A percentile compares a stretch with the other conserved stretches of the same genome.
Evolutionary conservation across 1,284 basidiomycete species (phyloP).

Genomic region (Grifola frondosa): DNA sequence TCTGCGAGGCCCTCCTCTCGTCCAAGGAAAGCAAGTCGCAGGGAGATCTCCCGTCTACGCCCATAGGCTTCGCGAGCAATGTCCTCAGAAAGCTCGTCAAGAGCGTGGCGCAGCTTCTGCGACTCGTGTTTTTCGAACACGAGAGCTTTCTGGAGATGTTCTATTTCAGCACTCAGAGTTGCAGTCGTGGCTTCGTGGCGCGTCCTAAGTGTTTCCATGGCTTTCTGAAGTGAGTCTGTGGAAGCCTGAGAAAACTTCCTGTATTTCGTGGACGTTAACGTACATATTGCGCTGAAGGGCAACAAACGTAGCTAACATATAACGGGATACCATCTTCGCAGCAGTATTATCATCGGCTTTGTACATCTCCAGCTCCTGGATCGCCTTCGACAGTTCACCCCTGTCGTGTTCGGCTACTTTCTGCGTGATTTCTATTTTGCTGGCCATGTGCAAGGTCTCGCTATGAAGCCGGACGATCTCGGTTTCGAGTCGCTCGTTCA

Average conservation of each 20-base stretch:
- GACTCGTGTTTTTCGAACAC: conserved; percentile 44
- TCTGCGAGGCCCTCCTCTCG: conserved; percentile 67
- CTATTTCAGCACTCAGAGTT: conserved; percentile 49
- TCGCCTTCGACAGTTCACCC: conserved; percentile 44
- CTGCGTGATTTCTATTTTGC: conserved; percentile 48
- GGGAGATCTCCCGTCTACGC: conserved; percentile 68
- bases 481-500: conserved; percentile 46
- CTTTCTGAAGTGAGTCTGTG: conserved; percentile 66
- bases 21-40: conserved; percentile 66
- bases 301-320: conserved; percentile 58
- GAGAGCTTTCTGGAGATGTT: conserved; percentile 45
- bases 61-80: conserved; percentile 75
- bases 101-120: conserved; percentile 53
- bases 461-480: conserved; percentile 46
- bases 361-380: conserved; percentile 58
- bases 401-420: conserved; percentile 43
- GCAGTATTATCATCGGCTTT: conserved; percentile 75
- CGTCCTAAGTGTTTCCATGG: conserved; percentile 58
- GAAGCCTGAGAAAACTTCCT: conserved; percentile 87
- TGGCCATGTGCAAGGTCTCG: conserved; percentile 43
- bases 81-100: conserved; percentile 76
- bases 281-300: background rate
- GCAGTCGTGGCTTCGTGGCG: conserved; percentile 65
- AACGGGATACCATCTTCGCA: conserved; percentile 83
- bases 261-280: background rate